Evolutionary conservation across 2,329 filamentous ascomycete genomes (phyloP).

Genomic region (Colletotrichum caudatum): DNA sequence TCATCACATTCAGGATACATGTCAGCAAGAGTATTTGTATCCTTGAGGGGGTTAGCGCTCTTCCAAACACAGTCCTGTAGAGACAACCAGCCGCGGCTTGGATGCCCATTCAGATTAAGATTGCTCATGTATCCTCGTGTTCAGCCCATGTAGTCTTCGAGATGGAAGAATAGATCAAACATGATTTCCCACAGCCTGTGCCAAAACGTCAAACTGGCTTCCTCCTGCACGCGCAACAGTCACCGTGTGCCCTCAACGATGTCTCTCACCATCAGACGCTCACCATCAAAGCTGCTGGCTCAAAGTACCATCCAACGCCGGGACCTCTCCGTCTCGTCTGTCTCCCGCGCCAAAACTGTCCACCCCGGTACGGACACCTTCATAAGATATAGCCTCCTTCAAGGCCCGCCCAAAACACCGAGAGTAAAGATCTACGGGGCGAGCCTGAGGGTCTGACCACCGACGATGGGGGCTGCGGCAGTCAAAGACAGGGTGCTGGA

Average conservation of each 20-base stretch:
- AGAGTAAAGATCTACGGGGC: background rate
- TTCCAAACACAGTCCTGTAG: too few species aligned
- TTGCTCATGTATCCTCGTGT: too few species aligned
- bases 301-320: constrained; percentile 20
- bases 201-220: too few species aligned
- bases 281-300: background rate
- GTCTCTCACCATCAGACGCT: too few species aligned
- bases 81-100: too few species aligned
- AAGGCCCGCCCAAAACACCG: background rate
- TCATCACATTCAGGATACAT: too few species aligned
- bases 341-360: background rate
- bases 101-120: too few species aligned
- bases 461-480: background rate
- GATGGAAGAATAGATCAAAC: too few species aligned
- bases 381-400: constrained; percentile 6
- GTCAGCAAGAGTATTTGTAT: too few species aligned
- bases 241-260: background rate
- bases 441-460: background rate
- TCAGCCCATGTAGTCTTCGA: too few species aligned
- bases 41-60: too few species aligned
- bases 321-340: constrained; percentile 44
- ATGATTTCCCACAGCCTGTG: too few species aligned
- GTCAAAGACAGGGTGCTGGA: background rate
- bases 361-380: constrained; percentile 3
- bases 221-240: background rate